Base-by-base conservation (phyloP, 345 rosid species). In the Rhizophora apiculata region DNA sequence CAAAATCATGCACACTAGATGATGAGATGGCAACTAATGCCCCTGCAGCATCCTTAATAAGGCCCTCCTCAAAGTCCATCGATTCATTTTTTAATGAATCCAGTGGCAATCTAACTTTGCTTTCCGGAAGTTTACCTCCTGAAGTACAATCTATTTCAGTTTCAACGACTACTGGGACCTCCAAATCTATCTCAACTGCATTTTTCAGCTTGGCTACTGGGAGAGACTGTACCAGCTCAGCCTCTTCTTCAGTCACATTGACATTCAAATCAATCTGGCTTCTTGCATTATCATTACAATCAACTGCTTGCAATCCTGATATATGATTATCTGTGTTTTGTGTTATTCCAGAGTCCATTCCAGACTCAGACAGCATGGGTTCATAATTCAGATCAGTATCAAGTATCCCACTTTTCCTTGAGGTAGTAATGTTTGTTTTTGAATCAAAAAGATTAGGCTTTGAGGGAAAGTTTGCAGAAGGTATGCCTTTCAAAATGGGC, bases 201-300 rank as follows among this genome's bases (percentile, higher is more conserved):
- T 57, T 62, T 81, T 77, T 82, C 49, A n/a, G 59, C 64, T 63
- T 78, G 75, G 66, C 59, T 76, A 65, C 78, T 20, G 81, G 63
- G 68, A 80, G 74, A 64, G 60, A 72, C 72, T 58, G 70, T 34
- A 52, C 56, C 62, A 39, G 51, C 63, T 75, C 67, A 54, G 78
- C 64, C 60, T 75, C 85, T 27, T 79, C 86, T 55, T 73, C 86
- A n/a, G 68, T 70, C 24, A 78, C 55, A 59, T 76, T 80, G 74
- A 84, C 64, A 77, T 91, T 91, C 84, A 91, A 82, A 77, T 91
- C 97, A 70, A 91, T 78, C 36, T 39, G 70, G 62, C 72, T 73
- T 75, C 80, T 79, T 36, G 51, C 69, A 74, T 75, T 72, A 8
- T 71, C 68, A 43, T 66, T 37, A 16, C 30, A 68, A 71, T 63